These are phyloP conservation scores for Aspergillus vadensis DNA, from an alignment of 2,329 filamentous ascomycete species.

Conservation along the genomic window DNA sequence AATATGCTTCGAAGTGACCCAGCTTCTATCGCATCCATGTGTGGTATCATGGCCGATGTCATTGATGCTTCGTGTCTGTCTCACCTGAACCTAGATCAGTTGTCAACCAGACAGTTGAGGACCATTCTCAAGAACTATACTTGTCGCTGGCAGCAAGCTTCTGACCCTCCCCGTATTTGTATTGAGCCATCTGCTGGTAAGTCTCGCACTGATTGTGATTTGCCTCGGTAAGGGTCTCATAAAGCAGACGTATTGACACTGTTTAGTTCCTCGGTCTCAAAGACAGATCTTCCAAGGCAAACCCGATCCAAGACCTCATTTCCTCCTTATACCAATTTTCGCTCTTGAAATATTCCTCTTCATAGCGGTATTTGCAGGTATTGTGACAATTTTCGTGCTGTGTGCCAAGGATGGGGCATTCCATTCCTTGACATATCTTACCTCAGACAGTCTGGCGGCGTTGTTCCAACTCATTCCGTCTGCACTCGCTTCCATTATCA, in stretches of 20 bases:
- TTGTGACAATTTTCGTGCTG: constrained; percentile 1
- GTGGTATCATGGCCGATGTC: constrained; percentile 9
- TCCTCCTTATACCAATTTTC: constrained; percentile 12
- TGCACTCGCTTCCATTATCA: constrained; percentile 4
- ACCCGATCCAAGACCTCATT: constrained; percentile 10
- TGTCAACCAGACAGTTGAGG: constrained; percentile 9
- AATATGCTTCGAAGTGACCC: constrained; percentile 10
- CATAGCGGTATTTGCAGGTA: constrained; percentile 5
- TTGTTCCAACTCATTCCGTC: constrained; percentile 9
- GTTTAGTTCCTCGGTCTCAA: not conserved
- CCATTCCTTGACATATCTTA: constrained; percentile 2
- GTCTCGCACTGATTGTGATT: not conserved
- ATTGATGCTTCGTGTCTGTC: constrained; percentile 8
- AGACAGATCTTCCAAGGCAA: not conserved
- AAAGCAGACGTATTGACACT: not conserved
- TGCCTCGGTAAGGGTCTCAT: not conserved
- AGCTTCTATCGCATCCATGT: constrained; percentile 13
- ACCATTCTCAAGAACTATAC: constrained; percentile 2
- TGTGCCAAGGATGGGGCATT: constrained; percentile 6
- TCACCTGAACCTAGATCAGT: not conserved
- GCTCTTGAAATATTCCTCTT: constrained; percentile 3
- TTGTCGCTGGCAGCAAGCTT: constrained; percentile 7
- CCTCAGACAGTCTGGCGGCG: not conserved
- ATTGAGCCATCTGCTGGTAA: constrained; percentile 7
- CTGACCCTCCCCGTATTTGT: not conserved